These are phyloP conservation scores for Candida argentea DNA, from an alignment of 805 yeast species.

Conservation along the genomic window DNA sequence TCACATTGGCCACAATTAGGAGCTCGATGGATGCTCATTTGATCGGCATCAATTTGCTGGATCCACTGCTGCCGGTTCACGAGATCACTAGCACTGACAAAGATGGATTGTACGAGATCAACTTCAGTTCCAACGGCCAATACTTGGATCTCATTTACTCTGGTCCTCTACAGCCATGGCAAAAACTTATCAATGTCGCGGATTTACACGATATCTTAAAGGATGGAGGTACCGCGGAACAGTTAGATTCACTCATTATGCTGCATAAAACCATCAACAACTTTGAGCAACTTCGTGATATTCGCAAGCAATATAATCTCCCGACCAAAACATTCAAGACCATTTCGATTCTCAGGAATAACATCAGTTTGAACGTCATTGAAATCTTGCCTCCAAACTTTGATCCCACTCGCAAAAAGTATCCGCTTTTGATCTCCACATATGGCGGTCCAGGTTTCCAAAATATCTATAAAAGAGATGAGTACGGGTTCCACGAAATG, in stretches of 20 bases:
- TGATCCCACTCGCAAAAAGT: conserved; percentile 29
- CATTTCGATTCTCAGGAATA: conserved; percentile 19
- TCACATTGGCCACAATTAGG: conserved; percentile 8
- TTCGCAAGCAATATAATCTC: conserved; percentile 28
- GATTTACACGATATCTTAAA: conserved; percentile 6
- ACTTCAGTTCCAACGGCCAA: conserved; percentile 14
- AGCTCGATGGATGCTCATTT: conserved; percentile 9
- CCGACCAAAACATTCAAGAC: conserved; percentile 40
- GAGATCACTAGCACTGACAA: conserved; percentile 4
- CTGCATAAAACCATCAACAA: conserved; percentile 9
- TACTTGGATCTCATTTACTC: conserved; percentile 10
- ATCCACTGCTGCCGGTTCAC: conserved; percentile 1
- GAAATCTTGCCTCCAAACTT: conserved; percentile 57
- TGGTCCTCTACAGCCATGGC: conserved; percentile 19
- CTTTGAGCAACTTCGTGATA: conserved; percentile 7
- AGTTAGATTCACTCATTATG: conserved; percentile 8
- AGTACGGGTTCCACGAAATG: conserved; percentile 48
- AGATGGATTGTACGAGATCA: conserved; percentile 8
- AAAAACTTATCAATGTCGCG: conserved; percentile 11
- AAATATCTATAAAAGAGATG: conserved; percentile 37
- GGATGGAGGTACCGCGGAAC: conserved; percentile 1
- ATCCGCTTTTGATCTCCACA: conserved; percentile 58
- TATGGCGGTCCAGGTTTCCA: conserved; percentile 83
- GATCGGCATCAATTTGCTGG: conserved; percentile 4
- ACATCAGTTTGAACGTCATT: conserved; percentile 36